A percentile compares a stretch with the other conserved stretches of the same genome.
Conservation (phyloP, 495 filamentous ascomycete species). For the Aspergillus homomorphus region DNA sequence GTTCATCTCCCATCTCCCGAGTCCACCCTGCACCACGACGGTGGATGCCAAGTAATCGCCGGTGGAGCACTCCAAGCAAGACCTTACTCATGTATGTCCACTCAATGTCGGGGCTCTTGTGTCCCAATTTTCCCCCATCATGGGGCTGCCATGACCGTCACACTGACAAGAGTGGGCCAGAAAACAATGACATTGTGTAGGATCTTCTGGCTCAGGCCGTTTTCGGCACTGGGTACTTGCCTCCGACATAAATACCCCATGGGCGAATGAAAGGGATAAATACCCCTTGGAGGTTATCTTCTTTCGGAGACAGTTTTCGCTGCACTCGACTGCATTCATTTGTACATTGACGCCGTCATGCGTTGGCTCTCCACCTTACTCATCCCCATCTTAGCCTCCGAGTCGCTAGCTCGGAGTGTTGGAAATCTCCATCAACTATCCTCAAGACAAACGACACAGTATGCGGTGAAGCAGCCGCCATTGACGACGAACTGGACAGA, state of each 20-base stretch:
- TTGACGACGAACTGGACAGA: constrained; percentile 62
- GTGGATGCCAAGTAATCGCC: not conserved
- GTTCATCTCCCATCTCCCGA: not conserved
- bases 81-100: not conserved
- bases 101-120: not conserved
- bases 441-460: constrained; percentile 8
- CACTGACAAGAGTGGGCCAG: not conserved
- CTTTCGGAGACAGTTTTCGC: not conserved
- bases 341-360: not conserved
- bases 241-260: not conserved
- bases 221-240: not conserved
- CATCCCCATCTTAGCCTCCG: not conserved
- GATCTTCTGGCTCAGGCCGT: not conserved
- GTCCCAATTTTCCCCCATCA: not conserved
- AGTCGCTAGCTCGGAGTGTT: constrained; percentile 4
- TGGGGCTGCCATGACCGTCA: not conserved
- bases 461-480: constrained; percentile 37
- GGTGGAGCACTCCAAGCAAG: not conserved
- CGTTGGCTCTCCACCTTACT: not conserved
- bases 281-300: not conserved
- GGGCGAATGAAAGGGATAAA: not conserved
- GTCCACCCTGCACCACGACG: not conserved
- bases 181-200: not conserved
- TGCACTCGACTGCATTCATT: not conserved
- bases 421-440: not conserved